Percentiles rank a stretch among this genome's conserved stretches.
These are phyloP conservation scores for Chaetomium olivaceum DNA, from an alignment of 2,329 filamentous ascomycete species.

Conservation along the genomic window DNA sequence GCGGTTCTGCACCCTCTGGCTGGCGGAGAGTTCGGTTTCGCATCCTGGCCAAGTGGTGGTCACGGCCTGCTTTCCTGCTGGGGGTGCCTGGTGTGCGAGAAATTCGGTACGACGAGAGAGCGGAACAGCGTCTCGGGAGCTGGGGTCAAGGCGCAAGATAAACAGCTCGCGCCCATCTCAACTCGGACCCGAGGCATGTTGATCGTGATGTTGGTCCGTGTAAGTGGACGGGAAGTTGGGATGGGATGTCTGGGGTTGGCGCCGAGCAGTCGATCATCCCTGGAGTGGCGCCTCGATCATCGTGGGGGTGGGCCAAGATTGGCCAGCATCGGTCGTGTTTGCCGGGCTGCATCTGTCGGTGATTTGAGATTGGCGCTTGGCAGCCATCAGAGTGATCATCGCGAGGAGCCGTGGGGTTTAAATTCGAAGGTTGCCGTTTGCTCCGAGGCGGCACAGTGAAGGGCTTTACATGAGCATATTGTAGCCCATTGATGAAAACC, in stretches of 20 bases:
- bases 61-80: neutral
- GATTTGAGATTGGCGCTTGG: constrained; percentile 14
- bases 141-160: constrained; percentile 1
- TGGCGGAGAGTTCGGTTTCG: neutral
- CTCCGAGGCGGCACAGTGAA: neutral
- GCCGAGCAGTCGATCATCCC: constrained; percentile 11
- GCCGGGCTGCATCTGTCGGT: constrained; percentile 13
- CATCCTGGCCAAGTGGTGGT: neutral
- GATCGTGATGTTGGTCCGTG: constrained; percentile 21
- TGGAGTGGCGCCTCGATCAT: constrained; percentile 15
- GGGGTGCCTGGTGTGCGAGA: neutral
- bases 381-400: neutral
- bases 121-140: neutral
- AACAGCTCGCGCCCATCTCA: neutral
- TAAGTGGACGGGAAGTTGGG: neutral
- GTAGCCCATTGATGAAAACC: neutral
- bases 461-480: neutral
- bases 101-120: neutral
- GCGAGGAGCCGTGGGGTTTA: neutral
- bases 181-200: constrained; percentile 6
- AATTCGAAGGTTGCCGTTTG: neutral
- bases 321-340: constrained; percentile 7
- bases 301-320: constrained; percentile 14
- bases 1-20: neutral
- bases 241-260: neutral